Conservation (phyloP, 805 yeast genomes). For the Wickerhamiella sergipiensis region DNA sequence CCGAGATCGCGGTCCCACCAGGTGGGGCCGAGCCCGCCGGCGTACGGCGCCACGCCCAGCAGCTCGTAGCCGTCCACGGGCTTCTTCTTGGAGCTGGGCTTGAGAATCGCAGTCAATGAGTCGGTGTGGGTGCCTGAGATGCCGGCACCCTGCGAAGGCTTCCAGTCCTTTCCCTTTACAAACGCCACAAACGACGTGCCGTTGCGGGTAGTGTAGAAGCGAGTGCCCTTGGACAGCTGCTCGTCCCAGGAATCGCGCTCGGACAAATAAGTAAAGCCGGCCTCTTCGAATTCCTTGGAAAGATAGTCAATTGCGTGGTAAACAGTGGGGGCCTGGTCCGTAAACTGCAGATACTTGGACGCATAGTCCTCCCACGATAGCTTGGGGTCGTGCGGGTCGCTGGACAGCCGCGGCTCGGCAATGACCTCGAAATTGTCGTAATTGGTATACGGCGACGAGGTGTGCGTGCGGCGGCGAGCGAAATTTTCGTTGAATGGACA, state of each 20-base stretch:
- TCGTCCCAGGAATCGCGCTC: conserved; percentile 49
- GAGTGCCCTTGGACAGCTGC: conserved; percentile 31
- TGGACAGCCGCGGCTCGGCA: conserved; percentile 3
- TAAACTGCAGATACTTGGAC: conserved; percentile 49
- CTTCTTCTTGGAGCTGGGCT: conserved; percentile 53
- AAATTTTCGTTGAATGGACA: conserved; percentile 10
- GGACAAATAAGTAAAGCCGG: conserved; percentile 51
- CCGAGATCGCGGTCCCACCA: conserved; percentile 74
- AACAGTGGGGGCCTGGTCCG: conserved; percentile 58
- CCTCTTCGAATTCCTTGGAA: conserved; percentile 32
- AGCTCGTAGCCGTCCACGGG: conserved; percentile 61
- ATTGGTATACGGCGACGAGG: conserved; percentile 1
- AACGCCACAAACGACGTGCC: conserved; percentile 62
- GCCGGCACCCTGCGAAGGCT: conserved; percentile 46
- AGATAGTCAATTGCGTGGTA: conserved; percentile 54
- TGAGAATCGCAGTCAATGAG: conserved; percentile 51
- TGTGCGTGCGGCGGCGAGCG: conserved; percentile 1
- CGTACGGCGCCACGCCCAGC: conserved; percentile 74
- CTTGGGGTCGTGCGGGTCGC: conserved; percentile 13
- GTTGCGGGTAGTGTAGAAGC: conserved; percentile 48
- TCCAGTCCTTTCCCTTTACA: conserved; percentile 55
- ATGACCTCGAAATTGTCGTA: conserved; percentile 20
- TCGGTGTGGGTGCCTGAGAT: conserved; percentile 67
- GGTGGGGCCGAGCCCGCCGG: conserved; percentile 49
- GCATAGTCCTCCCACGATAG: conserved; percentile 18